phyloP scores from a whole-genome alignment of 805 yeast genomes.

The Myxozyma vanderwaltii region DNA sequence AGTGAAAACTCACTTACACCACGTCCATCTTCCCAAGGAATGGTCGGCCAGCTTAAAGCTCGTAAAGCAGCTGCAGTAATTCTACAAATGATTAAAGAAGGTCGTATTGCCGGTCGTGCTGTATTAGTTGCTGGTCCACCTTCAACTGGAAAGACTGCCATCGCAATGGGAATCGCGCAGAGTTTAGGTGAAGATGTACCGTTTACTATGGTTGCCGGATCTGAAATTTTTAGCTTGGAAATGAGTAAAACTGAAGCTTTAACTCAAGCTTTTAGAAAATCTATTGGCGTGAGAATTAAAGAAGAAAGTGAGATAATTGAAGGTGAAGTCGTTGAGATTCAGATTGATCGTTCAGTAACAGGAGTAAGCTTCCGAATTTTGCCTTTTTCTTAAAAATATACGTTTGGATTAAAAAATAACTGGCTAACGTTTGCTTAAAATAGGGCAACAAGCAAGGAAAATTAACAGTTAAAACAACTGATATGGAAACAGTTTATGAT shows the following conservation, averaged over 20 bases:
- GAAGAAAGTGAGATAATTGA: conserved; percentile 97
- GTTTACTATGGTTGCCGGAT: conserved; percentile 91
- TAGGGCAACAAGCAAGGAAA: conserved; percentile 95
- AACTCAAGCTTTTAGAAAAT: conserved; percentile 93
- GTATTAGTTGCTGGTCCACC: conserved; percentile 97
- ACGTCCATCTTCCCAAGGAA: conserved; percentile 79
- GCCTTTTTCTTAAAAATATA: no score
- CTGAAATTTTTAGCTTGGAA: conserved; percentile 90
- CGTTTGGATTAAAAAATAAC: not conserved
- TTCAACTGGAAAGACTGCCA: conserved; percentile 97
- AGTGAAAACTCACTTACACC: conserved; percentile 73
- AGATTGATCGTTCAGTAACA: conserved; percentile 86
- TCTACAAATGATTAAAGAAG: conserved; percentile 88
- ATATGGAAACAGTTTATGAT: conserved; percentile 98
- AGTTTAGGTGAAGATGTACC: conserved; percentile 73
- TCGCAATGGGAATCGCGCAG: conserved; percentile 79
- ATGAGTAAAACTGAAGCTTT: conserved; percentile 93
- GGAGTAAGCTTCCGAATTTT: conserved; percentile 48
- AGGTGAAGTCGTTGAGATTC: conserved; percentile 98
- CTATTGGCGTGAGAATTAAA: conserved; percentile 91
- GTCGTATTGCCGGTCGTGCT: conserved; percentile 95
- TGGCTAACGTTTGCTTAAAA: not conserved
- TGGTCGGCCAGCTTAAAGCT: conserved; percentile 96
- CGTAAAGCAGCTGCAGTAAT: conserved; percentile 93
- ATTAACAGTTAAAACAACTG: conserved; percentile 94